These are phyloP conservation scores for Scheffersomyces stipitis DNA, from an alignment of 805 yeast genomes.

Conservation along the genomic window DNA sequence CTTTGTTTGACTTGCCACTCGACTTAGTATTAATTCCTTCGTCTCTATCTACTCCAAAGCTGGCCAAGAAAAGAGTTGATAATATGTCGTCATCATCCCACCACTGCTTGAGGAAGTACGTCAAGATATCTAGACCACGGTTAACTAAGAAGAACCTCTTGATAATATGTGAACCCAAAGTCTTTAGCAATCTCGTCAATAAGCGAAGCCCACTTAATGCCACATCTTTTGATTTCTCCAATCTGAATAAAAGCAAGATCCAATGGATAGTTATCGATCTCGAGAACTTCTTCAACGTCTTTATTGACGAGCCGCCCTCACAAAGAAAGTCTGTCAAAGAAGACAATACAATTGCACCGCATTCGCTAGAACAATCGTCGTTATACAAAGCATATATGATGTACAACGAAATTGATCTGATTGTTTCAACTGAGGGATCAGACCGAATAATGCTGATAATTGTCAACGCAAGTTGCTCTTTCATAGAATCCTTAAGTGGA, in stretches of 20 bases:
- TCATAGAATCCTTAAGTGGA: constrained; percentile 6
- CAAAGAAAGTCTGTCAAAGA: constrained; percentile 39
- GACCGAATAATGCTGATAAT: constrained; percentile 22
- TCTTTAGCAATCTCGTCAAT: constrained; percentile 48
- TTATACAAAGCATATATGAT: constrained; percentile 50
- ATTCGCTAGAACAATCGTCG: constrained; percentile 34
- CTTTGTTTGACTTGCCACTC: background rate
- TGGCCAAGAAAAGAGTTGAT: constrained; percentile 42
- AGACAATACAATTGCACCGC: constrained; percentile 31
- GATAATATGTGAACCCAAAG: constrained; percentile 47
- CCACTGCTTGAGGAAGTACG: constrained; percentile 44
- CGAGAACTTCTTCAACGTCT: constrained; percentile 42
- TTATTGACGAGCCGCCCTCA: constrained; percentile 38
- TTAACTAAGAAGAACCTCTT: constrained; percentile 47
- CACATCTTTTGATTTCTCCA: constrained; percentile 32
- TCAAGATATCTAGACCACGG: constrained; percentile 51
- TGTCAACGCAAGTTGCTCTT: constrained; percentile 19
- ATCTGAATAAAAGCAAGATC: constrained; percentile 54
- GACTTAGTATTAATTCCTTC: constrained; percentile 1
- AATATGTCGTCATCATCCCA: constrained; percentile 50
- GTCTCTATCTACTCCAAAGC: constrained; percentile 40
- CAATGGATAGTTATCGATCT: constrained; percentile 65
- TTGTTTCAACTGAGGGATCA: constrained; percentile 54
- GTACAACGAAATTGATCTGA: constrained; percentile 50
- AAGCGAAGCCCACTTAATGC: constrained; percentile 43